Conservation (phyloP, 2,329 filamentous ascomycete genomes). For the Aspergillus floridensis region DNA sequence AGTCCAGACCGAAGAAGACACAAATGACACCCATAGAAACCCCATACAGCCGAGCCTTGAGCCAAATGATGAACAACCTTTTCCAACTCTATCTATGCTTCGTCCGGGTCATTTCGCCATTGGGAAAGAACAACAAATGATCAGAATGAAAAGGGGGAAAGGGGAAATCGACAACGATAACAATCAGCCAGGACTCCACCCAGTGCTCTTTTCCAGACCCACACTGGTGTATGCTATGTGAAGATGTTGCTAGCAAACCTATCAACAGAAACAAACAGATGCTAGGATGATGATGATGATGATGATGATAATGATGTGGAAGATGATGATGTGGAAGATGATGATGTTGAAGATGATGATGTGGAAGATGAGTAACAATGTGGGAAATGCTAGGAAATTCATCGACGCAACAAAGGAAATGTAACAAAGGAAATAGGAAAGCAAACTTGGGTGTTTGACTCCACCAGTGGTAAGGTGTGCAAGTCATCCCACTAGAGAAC, state of each 20-base stretch:
- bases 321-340: conserved; percentile 8
- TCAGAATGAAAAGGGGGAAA: conserved; percentile 9
- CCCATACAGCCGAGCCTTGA: conserved; percentile 22
- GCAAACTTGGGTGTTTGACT: not conserved
- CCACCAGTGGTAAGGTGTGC: not conserved
- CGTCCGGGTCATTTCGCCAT: conserved; percentile 21
- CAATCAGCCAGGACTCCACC: conserved; percentile 27
- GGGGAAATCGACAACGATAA: conserved; percentile 13
- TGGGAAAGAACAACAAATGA: conserved; percentile 16
- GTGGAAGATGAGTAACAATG: conserved; percentile 2
- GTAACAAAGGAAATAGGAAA: conserved; percentile 28
- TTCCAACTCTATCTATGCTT: conserved; percentile 28
- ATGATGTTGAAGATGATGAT: conserved; percentile 12
- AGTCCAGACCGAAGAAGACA: conserved; percentile 7
- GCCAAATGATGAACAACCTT: conserved; percentile 8
- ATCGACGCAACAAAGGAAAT: conserved; percentile 14
- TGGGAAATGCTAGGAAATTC: not conserved
- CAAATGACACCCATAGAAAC: conserved; percentile 18
- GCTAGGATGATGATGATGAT: conserved; percentile 6
- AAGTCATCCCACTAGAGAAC: not conserved
- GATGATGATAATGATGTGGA: conserved; percentile 6
- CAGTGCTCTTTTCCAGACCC: conserved; percentile 17
- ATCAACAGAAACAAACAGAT: conserved; percentile 10
- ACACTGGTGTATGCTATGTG: conserved; percentile 19
- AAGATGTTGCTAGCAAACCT: conserved; percentile 7